A percentile compares a stretch with the other conserved stretches of the same genome.
These are phyloP conservation scores for Zygnema circumcarinatum DNA, from an alignment of 139 green algal genomes.

Conservation along the genomic window DNA sequence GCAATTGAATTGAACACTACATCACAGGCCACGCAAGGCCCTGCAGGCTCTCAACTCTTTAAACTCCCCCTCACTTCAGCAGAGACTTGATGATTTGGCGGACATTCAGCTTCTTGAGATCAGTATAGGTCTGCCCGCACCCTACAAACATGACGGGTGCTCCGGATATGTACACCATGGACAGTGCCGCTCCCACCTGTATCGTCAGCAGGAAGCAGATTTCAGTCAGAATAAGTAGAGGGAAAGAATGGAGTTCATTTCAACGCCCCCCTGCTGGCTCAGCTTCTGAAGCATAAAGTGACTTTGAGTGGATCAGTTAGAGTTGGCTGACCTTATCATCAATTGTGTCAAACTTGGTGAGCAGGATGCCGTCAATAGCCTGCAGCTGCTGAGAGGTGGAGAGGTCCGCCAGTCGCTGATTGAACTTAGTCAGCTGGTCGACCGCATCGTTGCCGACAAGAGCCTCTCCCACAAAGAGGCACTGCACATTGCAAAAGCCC, in stretches of 20 bases:
- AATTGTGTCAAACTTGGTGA: constrained; percentile 99
- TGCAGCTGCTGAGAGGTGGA: constrained; percentile 39
- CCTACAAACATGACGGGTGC: constrained; percentile 98
- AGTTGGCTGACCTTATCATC: constrained; percentile 88
- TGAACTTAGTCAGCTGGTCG: constrained; percentile 99
- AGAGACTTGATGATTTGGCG: constrained; percentile 87
- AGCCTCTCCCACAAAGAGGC: constrained; percentile 97
- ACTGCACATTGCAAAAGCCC: constrained; percentile 28
- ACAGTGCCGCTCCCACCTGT: constrained; percentile 85
- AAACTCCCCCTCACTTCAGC: constrained; percentile 75
- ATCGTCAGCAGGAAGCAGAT: not conserved
- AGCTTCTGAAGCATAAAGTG: no score
- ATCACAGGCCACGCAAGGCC: no score
- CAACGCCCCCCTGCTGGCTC: no score
- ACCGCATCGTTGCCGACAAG: constrained; percentile 98
- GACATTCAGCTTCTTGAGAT: constrained; percentile 93
- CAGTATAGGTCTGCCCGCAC: constrained; percentile 96
- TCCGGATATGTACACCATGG: constrained; percentile 96
- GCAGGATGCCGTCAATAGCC: constrained; percentile 85
- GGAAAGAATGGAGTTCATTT: not conserved
- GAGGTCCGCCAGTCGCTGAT: constrained; percentile 68
- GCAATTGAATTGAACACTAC: no score
- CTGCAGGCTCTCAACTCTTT: no score
- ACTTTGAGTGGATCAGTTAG: not conserved
- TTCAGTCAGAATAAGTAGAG: not conserved